Base-by-base conservation (phyloP, 2,329 filamentous ascomycete genomes). In the Verticillium isaacii region DNA sequence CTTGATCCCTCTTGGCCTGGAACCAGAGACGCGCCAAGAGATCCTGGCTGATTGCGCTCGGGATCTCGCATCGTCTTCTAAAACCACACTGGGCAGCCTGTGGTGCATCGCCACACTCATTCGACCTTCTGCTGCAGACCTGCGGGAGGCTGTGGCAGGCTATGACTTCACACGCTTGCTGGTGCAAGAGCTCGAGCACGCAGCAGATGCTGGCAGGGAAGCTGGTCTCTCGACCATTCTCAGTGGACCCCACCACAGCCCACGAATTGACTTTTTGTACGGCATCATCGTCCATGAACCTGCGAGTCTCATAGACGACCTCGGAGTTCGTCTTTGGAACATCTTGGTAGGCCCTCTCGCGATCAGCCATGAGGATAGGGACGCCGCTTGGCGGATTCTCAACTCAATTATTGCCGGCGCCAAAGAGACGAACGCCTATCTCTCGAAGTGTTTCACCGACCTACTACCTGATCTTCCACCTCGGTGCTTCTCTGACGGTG, bases 21-120 rank as follows among this genome's bases (percentile, higher is more conserved):
- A 80, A 23, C 61, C 67, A 1, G 77, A 83, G 6, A 85, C 85
- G 63, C 86, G 89, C 56, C 79, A 81, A 62, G 77, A 81, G 23
- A 85, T 95, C 17, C 91, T 89, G 65, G 72, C 80, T 56, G 81
- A 82, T 60, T 95, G 91, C 71, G 81, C 93, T 57, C 68, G 82
- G 56, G 89, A 94, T 68, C 88, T 96, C 56, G 79, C 82, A 2
- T 76, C 81, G 25, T 87, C 83, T 71, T 88, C 87, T 1, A 65
- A 77, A 11, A 89, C 86, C 15, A 86, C 89, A 1, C 82, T 90
- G 7, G 92, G 92, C 1, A 95, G 91, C 67, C 82, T 93, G 23
- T 89, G 87, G 69, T 88, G 87, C 17, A 77, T 92, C 56, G 77
- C 72, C 58, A 75, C 80, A 56, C 71, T 85, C 19, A 76, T 84